These are phyloP conservation scores for Lactifluus rugatus DNA, from an alignment of 768 basidiomycete species.

Conservation along the genomic window DNA sequence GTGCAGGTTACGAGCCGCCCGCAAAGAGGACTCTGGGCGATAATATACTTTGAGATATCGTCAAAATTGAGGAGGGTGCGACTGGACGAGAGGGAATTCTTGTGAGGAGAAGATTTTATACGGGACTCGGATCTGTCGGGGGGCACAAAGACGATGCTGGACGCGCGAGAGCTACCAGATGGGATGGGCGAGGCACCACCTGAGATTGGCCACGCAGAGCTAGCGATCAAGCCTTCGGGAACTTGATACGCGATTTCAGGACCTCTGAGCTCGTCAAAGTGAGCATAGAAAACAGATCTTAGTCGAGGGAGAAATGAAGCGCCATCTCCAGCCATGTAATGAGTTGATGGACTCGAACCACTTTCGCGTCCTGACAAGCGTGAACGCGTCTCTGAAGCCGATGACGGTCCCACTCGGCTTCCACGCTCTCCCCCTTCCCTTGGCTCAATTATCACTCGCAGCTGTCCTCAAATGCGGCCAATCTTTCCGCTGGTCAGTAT, in stretches of 20 bases:
- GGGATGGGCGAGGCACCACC: constrained; percentile 29
- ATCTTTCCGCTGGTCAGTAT: constrained; percentile 71
- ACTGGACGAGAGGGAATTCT: constrained; percentile 38
- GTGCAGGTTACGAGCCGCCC: constrained; percentile 84
- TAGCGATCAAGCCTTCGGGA: constrained; percentile 78
- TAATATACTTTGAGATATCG: constrained; percentile 88
- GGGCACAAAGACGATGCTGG: constrained; percentile 37
- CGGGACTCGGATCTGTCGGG: constrained; percentile 37
- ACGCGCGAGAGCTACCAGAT: constrained; percentile 37
- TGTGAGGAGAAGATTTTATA: constrained; percentile 26
- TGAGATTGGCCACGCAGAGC: constrained; percentile 20
- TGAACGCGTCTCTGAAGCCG: not conserved
- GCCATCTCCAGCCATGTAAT: constrained; percentile 35
- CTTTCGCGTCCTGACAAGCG: no score
- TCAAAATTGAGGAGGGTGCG: constrained; percentile 75
- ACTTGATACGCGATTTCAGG: constrained; percentile 91
- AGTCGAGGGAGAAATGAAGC: constrained; percentile 73
- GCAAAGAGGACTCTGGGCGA: constrained; percentile 78
- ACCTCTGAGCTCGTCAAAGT: constrained; percentile 79
- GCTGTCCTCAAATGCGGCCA: constrained; percentile 78
- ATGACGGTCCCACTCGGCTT: constrained; percentile 33
- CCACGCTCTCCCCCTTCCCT: constrained; percentile 46
- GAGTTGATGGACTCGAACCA: no score
- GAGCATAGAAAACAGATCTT: constrained; percentile 87
- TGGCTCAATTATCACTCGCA: constrained; percentile 65